Evolutionary conservation across 345 rosid species (phyloP).

Genomic region (Bretschneidera sinensis): DNA sequence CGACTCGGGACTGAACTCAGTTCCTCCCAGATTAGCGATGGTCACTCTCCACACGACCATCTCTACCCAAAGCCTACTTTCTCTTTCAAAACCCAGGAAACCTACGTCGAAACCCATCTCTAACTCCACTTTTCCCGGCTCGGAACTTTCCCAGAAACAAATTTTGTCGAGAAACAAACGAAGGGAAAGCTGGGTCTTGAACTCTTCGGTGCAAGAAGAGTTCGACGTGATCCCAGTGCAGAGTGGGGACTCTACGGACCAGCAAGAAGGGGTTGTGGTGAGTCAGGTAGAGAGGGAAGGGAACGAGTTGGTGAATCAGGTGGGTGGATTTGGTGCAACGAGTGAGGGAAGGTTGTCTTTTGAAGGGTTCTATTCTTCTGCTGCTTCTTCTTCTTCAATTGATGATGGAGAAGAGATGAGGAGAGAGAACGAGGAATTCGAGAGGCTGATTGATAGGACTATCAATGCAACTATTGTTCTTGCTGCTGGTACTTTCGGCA

Average conservation of each 20-base stretch:
- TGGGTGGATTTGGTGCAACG: constrained; percentile 55
- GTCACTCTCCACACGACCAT: constrained; percentile 57
- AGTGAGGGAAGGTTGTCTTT: constrained; percentile 62
- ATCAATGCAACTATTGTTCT: constrained; percentile 77
- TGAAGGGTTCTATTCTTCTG: constrained; percentile 67
- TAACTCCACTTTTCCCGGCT: constrained; percentile 10
- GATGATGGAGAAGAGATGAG: constrained; percentile 29
- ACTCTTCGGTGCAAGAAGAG: constrained; percentile 48
- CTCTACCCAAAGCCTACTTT: constrained; percentile 46
- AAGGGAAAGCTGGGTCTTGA: constrained; percentile 26
- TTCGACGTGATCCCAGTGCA: constrained; percentile 55
- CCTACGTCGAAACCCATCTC: constrained; percentile 22
- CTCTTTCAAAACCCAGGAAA: constrained; percentile 46
- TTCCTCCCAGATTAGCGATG: constrained; percentile 47
- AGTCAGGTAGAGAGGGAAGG: constrained; percentile 43
- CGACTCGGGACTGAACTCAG: constrained; percentile 31
- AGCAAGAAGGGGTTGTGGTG: constrained; percentile 50
- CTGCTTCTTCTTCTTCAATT: constrained; percentile 28
- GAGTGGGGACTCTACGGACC: constrained; percentile 50
- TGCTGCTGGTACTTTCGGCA: constrained; percentile 76
- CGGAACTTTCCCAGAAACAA: constrained; percentile 28
- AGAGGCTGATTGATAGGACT: constrained; percentile 56
- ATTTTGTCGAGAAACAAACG: constrained; percentile 36
- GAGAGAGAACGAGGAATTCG: constrained; percentile 36
- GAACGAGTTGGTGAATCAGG: constrained; percentile 42